Conservation (phyloP, 305 asterid species). For the Solanum hybrid region DNA sequence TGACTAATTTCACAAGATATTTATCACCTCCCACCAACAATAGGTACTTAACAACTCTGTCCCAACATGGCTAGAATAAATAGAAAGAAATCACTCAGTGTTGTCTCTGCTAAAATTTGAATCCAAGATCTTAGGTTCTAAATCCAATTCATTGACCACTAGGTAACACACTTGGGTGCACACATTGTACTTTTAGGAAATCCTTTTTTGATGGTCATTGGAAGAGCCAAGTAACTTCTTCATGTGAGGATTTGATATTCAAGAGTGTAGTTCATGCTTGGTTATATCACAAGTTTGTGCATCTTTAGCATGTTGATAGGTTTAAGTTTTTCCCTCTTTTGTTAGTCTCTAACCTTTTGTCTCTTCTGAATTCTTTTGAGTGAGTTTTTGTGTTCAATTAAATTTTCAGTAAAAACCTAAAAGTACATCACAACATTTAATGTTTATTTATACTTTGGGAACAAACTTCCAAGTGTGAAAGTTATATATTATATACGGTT, state of each 20-base stretch:
- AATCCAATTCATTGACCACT: background rate
- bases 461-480: background rate
- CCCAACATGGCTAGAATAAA: background rate
- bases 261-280: background rate
- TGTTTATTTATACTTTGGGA: background rate
- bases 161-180: background rate
- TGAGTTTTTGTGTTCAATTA: background rate
- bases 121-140: background rate
- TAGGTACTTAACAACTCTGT: background rate
- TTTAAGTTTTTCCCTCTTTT: background rate
- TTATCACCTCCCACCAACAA: background rate
- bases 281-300: background rate
- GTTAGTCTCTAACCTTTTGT: background rate
- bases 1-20: background rate
- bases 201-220: background rate
- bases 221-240: background rate
- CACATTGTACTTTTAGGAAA: background rate
- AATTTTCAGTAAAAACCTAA: background rate
- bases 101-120: background rate
- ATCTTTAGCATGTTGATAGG: background rate
- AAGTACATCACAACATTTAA: background rate
- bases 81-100: background rate
- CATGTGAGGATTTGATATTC: background rate
- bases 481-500: background rate
- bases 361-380: background rate